phyloP scores from a whole-genome alignment of 2,329 filamentous ascomycete genomes.

The Shiraia bambusicola region DNA sequence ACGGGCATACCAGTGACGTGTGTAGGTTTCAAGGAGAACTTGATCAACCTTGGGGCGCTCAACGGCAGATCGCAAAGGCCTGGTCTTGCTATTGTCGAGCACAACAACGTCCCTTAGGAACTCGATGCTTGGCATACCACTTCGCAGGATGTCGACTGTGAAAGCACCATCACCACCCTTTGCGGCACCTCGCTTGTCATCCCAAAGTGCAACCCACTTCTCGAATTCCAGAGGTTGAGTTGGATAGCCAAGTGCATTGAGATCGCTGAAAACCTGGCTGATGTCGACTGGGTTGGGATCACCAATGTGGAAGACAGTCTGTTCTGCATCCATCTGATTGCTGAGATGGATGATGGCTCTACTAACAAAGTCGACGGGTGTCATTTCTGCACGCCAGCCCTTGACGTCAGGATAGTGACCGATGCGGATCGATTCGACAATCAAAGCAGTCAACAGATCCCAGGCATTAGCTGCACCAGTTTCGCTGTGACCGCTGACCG shows the following conservation, averaged over 20 bases:
- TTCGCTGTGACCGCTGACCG: constrained; percentile 74
- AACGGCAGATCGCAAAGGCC: constrained; percentile 59
- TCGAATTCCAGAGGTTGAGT: constrained; percentile 68
- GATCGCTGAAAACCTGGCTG: constrained; percentile 63
- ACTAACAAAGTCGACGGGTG: constrained; percentile 78
- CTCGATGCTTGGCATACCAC: constrained; percentile 76
- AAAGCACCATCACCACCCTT: constrained; percentile 71
- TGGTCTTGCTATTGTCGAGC: constrained; percentile 69
- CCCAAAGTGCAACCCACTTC: constrained; percentile 74
- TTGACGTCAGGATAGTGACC: constrained; percentile 70
- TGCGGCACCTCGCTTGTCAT: constrained; percentile 64
- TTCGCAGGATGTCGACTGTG: constrained; percentile 75
- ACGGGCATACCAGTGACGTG: constrained; percentile 76
- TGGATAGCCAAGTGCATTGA: constrained; percentile 68
- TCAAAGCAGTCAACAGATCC: constrained; percentile 73
- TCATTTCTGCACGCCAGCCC: constrained; percentile 81
- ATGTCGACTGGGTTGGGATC: constrained; percentile 71
- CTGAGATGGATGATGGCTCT: constrained; percentile 71
- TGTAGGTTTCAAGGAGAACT: constrained; percentile 73
- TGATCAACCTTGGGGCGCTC: constrained; percentile 69
- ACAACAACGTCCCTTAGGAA: constrained; percentile 71
- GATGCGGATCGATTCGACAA: constrained; percentile 75
- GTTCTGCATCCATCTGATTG: constrained; percentile 62
- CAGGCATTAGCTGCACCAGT: constrained; percentile 76
- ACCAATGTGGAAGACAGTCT: constrained; percentile 72